phyloP scores from a whole-genome alignment of 805 yeast species.

The Ogataea thermomethanolica region DNA sequence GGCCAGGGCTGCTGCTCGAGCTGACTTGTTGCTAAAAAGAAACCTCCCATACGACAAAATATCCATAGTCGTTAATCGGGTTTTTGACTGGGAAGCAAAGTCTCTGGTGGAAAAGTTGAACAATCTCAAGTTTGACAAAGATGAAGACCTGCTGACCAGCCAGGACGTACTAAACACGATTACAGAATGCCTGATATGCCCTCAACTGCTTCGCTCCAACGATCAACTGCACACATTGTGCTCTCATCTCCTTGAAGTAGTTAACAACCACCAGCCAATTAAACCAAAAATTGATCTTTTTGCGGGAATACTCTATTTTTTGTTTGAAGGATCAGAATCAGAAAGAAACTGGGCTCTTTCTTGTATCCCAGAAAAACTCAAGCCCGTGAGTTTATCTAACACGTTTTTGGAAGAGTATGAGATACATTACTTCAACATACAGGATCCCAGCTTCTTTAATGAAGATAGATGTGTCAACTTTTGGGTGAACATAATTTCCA shows the following conservation, averaged over 20 bases:
- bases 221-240: slow-evolving; percentile 36
- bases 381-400: slow-evolving; percentile 26
- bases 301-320: slow-evolving; percentile 53
- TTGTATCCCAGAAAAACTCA: slow-evolving; percentile 21
- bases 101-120: slow-evolving; percentile 16
- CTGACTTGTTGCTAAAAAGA: slow-evolving; percentile 50
- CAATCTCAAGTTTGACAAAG: slow-evolving; percentile 18
- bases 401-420: slow-evolving; percentile 55
- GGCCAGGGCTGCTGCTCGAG: slow-evolving; percentile 48
- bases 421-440: slow-evolving; percentile 48
- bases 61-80: slow-evolving; percentile 21
- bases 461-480: slow-evolving; percentile 40
- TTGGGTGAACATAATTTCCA: slow-evolving; percentile 42
- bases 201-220: slow-evolving; percentile 44
- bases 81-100: slow-evolving; percentile 28
- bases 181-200: slow-evolving; percentile 50
- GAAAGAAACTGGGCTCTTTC: slow-evolving; percentile 49
- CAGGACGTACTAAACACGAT: slow-evolving; percentile 33
- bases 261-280: slow-evolving; percentile 13
- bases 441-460: slow-evolving; percentile 47
- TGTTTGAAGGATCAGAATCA: slow-evolving; percentile 49
- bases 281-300: slow-evolving; percentile 17
- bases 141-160: slow-evolving; percentile 26
- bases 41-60: slow-evolving; percentile 28
- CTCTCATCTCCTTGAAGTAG: slow-evolving; percentile 34